Base-by-base conservation (phyloP, 306 rosid genomes). In the Trichosanthes truncata region DNA sequence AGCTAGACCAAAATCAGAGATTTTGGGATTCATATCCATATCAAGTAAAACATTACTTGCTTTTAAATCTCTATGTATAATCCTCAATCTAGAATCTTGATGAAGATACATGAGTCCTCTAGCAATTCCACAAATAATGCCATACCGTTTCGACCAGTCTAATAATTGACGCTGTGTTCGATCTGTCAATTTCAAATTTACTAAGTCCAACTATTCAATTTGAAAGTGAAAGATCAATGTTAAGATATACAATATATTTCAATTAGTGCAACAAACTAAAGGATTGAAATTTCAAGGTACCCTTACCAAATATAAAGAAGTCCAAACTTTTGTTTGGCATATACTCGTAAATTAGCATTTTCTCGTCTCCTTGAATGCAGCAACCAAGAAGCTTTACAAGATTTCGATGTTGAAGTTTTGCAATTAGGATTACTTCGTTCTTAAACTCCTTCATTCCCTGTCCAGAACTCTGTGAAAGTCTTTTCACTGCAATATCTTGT, bases 321-420 rank as follows among this genome's bases (percentile, higher is more conserved):
- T 92, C 92, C 82, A 93, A 76, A 83, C 97, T 90, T 84, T 78
- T 80, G 74, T 89, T 92, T 0, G 78, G 78, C 78, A 49, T 74
- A 4, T 49, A 74, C 61, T 74, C 78, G 21, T 74, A 74, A 74
- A 8, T 62, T 51, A 92, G 76, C 49, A 89, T 53, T 66, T 80
- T 90, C 71, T 91, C 93, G 0, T 80, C 89, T 49, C 63, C 73
- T 7, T 91, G 80, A 80, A 87, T 74, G 87, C 92, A 89, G 51
- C 86, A 91, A 2, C 93, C 96, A 60, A 89, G 81, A 62, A 91
- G 86, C 46, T 82, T 89, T 33, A 89, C 96, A 11, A 91, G 89
- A 83, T 91, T 89, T 77, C 92, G 82, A 33, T 91, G 96, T 73
- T 90, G 92, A 84, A 92, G 97, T 13, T 92, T 87, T 3, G 90